Base-by-base conservation (phyloP, 768 basidiomycete species). In the Heimioporus sp. region DNA sequence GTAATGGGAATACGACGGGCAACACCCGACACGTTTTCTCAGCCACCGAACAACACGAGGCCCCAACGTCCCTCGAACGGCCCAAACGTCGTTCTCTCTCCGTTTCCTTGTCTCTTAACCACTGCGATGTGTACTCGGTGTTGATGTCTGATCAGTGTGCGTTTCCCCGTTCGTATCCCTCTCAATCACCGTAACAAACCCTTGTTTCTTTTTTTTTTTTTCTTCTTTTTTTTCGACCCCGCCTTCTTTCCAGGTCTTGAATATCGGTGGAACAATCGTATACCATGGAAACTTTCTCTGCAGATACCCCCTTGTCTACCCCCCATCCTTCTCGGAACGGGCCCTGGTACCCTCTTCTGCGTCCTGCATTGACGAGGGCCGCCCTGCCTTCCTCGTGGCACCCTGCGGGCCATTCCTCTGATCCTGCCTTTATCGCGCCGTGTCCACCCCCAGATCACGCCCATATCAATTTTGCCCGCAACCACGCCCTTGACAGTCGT, bases 1-100 rank as follows among this genome's bases (percentile, higher is more conserved):
- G 24, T 2, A 54, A 65, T 49, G 62, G 60, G 56, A 58, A 52
- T 65, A 57, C 45, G 46, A 55, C 61, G 59, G 60, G 56, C 58
- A 58, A 67, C 65, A 58, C 54, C 58, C 67, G 52, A 65, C 65
- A 66, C 66, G 68, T 70, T 68, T 65, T 67, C 68, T 66, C 67
- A 68, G 67, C 67, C 67, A 68, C 66, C 44, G 49, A 37, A 32
- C 59, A 60, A 62, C 69, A 68, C 67, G 67, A 70, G 67, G 67
- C 54, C 57, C 7, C 49, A 53, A 44, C 56, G 52, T 55, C 57
- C 24, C 56, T 28, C 36, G 60, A 48, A 20, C 56, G 37, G 45
- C 51, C 34, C 54, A 49, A 45, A 43, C 56, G 40, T 43, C 51
- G 52, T 43, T 53, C 51, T 46, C 40, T 48, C 44, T 49, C 52